Evolutionary conservation across 73 alveolate species (phyloP).

Genomic region (Stentor coeruleus): DNA sequence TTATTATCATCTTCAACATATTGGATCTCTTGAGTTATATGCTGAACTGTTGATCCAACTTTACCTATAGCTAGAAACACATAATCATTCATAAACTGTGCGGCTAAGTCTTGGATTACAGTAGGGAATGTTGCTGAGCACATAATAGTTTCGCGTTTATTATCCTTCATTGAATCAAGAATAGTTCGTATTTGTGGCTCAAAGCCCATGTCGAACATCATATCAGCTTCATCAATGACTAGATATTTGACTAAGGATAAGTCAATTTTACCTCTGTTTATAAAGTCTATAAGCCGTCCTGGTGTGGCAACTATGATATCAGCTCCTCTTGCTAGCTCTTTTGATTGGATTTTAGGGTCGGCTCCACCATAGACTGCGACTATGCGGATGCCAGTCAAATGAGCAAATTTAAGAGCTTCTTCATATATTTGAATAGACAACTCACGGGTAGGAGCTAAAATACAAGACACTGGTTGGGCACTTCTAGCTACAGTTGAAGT

Average conservation of each 20-base stretch:
- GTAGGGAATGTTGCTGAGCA: slow-evolving; percentile 53
- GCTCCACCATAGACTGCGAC: slow-evolving; percentile 74
- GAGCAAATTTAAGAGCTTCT: slow-evolving; percentile 30
- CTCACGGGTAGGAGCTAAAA: slow-evolving; percentile 61
- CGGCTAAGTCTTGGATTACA: slow-evolving; percentile 65
- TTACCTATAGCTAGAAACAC: slow-evolving; percentile 60
- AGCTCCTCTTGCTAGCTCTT: slow-evolving; percentile 75
- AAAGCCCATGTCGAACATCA: slow-evolving; percentile 87
- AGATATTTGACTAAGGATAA: slow-evolving; percentile 54
- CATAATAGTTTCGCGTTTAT: slow-evolving; percentile 23
- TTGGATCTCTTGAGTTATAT: slow-evolving; percentile 37
- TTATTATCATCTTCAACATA: slow-evolving; percentile 31
- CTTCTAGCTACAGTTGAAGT: slow-evolving; percentile 55
- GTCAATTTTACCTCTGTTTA: slow-evolving; percentile 51
- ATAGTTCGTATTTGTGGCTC: slow-evolving; percentile 79
- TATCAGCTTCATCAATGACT: slow-evolving; percentile 91
- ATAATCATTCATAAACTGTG: slow-evolving; percentile 63
- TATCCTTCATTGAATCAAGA: slow-evolving; percentile 28
- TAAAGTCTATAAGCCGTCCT: slow-evolving; percentile 76
- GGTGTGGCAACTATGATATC: slow-evolving; percentile 81
- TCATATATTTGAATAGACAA: slow-evolving; percentile 47
- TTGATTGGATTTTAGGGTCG: slow-evolving; percentile 63
- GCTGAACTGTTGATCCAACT: slow-evolving; percentile 54
- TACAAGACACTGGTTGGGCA: slow-evolving; percentile 49
- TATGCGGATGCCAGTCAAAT: not conserved